A percentile compares a stretch with the other conserved stretches of the same genome.
Conservation (phyloP, 2,329 filamentous ascomycete species). For the Fusarium dimerum region DNA sequence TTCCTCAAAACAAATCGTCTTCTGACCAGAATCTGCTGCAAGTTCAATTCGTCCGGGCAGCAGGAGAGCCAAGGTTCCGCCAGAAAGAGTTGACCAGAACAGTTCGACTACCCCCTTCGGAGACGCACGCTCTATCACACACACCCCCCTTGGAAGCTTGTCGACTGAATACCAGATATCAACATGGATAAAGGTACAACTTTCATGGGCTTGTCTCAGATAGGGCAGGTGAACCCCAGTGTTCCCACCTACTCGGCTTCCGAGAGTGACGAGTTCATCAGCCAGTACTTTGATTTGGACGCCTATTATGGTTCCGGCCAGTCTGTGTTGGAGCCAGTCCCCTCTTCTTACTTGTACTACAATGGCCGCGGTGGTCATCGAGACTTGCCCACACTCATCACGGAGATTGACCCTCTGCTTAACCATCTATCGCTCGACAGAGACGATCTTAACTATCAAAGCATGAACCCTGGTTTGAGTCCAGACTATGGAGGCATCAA, state of each 20-base stretch:
- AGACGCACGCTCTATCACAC: constrained; percentile 35
- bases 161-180: constrained; percentile 32
- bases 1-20: constrained; percentile 38
- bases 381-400: constrained; percentile 37
- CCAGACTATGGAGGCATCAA: constrained; percentile 35
- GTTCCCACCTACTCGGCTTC: constrained; percentile 36
- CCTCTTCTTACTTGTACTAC: constrained; percentile 23
- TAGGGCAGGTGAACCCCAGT: constrained; percentile 39
- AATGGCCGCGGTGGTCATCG: constrained; percentile 30
- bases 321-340: constrained; percentile 27
- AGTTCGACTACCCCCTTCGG: constrained; percentile 23
- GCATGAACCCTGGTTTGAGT: constrained; percentile 36
- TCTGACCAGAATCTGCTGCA: constrained; percentile 36
- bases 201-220: constrained; percentile 35
- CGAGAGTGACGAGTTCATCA: constrained; percentile 37
- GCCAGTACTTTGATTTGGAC: constrained; percentile 41
- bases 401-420: constrained; percentile 37
- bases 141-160: neutral
- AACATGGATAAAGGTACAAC: constrained; percentile 38
- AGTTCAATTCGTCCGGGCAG: constrained; percentile 37
- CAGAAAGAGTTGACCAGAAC: constrained; percentile 24
- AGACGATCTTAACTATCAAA: constrained; percentile 33
- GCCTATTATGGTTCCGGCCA: constrained; percentile 36
- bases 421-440: constrained; percentile 35
- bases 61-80: constrained; percentile 42